Base-by-base conservation (phyloP, 345 rosid species). In the Hibiscus syriacus region DNA sequence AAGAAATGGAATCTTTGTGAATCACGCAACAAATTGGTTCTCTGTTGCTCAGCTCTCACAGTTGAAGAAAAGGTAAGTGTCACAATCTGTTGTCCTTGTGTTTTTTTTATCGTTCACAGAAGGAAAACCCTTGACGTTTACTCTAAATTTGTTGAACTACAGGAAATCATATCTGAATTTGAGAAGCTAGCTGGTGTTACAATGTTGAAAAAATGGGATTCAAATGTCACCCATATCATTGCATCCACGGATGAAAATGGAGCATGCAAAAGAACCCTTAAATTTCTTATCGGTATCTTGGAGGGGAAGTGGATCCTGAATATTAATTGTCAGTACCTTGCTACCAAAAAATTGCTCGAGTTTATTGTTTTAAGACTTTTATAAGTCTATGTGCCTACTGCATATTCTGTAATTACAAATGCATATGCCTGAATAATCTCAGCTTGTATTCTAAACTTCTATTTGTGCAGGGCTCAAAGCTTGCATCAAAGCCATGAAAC, bases 261-360 rank as follows among this genome's bases (percentile, higher is more conserved):
- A 75, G 96, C 92, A 6, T 86, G 96, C 85, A 86, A 74, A 83
- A 87, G 99, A 74, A 94, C 97, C 38, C 79, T 89, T 52, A 94
- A 94, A 69, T 60, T 85, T 50, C 74, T 77, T 74, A 89, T 80
- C 90, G 99, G 85, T 30, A 84, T 91, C 78, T 80, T 91, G 79
- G 91, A 85, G 85, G 98, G 99, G 64, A 94, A 86, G 77, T 94
- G 99, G 97, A 83, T 91, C 72, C 77, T 94, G 70, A 85, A 61
- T 66, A 66, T 88, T 66, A 85, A 91, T 22, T 94, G 99, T 88
- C 6, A 87, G 98, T 84, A 41, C 57, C 17, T 16, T 43, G n/a
- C 3, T 43, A 13, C 2, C 22, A 27, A 6, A 29, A n/a, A 50
- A 69, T 56, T 55, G 29, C 22, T 63, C 8, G 34, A 41, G 20